Conservation (phyloP, 345 rosid species). For the Citrus glauca region DNA sequence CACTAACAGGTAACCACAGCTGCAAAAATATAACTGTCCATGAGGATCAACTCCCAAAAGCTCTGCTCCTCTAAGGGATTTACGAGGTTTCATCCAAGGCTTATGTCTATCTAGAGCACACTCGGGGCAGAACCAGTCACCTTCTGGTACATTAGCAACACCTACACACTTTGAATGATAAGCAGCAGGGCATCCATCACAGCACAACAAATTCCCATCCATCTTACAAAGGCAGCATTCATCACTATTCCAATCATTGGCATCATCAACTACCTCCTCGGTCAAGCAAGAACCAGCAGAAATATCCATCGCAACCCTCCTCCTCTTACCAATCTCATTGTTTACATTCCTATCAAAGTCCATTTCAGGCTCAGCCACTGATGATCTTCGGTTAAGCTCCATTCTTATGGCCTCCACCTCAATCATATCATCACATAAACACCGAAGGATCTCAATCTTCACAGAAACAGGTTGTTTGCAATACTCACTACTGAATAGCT, state of each 20-base stretch:
- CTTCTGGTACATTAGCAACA: slow-evolving; percentile 82
- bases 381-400: slow-evolving; percentile 72
- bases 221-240: slow-evolving; percentile 95
- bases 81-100: slow-evolving; percentile 52
- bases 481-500: slow-evolving; percentile 62
- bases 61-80: slow-evolving; percentile 84
- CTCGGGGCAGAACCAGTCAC: slow-evolving; percentile 99
- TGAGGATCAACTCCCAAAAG: slow-evolving; percentile 74
- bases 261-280: slow-evolving; percentile 52
- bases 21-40: slow-evolving; percentile 66
- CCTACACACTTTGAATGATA: slow-evolving; percentile 96
- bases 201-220: slow-evolving; percentile 92
- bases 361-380: slow-evolving; percentile 55
- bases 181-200: slow-evolving; percentile 99
- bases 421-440: slow-evolving; percentile 77
- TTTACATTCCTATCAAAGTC: slow-evolving; percentile 55
- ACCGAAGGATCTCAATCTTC: slow-evolving; percentile 68
- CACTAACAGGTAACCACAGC: slow-evolving; percentile 89
- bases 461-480: slow-evolving; percentile 59
- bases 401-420: slow-evolving; percentile 69
- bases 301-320: slow-evolving; percentile 39
- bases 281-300: slow-evolving; percentile 45
- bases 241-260: slow-evolving; percentile 78
- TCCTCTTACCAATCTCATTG: slow-evolving; percentile 52
- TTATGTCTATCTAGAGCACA: slow-evolving; percentile 59